Percentiles rank a stretch among this genome's conserved stretches.
These are phyloP conservation scores for Pilatotrama ljubarskyi DNA, from an alignment of 768 basidiomycete genomes.

Conservation along the genomic window DNA sequence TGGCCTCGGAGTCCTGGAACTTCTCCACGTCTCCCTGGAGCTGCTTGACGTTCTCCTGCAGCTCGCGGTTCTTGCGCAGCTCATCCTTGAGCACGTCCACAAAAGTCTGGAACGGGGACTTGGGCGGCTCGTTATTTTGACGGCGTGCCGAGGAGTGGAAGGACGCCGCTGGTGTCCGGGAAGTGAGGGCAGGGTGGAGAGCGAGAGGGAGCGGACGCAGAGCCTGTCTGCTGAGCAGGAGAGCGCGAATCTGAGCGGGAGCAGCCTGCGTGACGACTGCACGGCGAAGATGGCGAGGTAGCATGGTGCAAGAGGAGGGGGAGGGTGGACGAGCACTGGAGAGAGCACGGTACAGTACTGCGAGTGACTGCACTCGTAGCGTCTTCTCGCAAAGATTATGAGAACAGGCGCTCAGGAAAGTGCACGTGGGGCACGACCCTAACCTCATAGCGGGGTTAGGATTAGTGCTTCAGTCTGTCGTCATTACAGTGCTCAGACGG, in stretches of 20 bases:
- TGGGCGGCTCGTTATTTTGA: constrained; percentile 64
- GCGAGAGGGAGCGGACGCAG: constrained; percentile 33
- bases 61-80: constrained; percentile 87
- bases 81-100: constrained; percentile 94
- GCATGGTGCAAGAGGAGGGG: constrained; percentile 33
- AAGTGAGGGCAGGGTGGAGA: constrained; percentile 24
- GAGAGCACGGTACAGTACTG: no score
- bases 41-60: constrained; percentile 96
- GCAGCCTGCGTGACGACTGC: constrained; percentile 35
- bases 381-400: constrained; percentile 19
- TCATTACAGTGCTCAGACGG: neutral
- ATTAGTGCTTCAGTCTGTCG: neutral
- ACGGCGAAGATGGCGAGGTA: constrained; percentile 49
- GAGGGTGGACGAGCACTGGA: neutral
- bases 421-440: constrained; percentile 7
- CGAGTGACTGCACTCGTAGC: constrained; percentile 12
- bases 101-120: constrained; percentile 95
- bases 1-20: constrained; percentile 93
- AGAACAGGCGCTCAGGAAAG: neutral
- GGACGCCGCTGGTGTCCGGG: constrained; percentile 16
- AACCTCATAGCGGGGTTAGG: constrained; percentile 2
- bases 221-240: constrained; percentile 22
- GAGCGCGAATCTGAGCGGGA: constrained; percentile 26
- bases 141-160: constrained; percentile 68
- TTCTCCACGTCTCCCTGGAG: constrained; percentile 97